These are phyloP conservation scores for Sequoia sempervirens DNA, from an alignment of 75 land plant species.

Conservation along the genomic window DNA sequence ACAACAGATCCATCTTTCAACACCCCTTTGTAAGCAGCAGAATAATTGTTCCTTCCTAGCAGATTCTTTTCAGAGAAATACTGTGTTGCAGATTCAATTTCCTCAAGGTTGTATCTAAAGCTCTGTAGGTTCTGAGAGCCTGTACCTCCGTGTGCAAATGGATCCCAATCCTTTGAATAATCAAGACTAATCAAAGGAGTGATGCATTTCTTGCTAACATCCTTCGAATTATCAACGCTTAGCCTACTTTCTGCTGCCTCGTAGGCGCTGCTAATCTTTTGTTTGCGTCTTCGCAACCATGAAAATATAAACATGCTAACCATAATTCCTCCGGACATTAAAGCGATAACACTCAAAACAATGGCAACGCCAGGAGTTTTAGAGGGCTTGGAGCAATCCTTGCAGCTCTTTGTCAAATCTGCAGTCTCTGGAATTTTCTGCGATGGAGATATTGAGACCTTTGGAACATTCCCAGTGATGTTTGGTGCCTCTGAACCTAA, in stretches of 20 bases:
- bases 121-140: conserved; percentile 24
- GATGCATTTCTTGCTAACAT: conserved; percentile 25
- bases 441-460: too few relatives aligned
- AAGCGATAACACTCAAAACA: conserved; percentile 23
- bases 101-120: conserved; percentile 68
- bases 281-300: conserved; percentile 66
- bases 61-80: conserved; percentile 79
- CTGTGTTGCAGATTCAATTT: conserved; percentile 84
- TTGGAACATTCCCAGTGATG: too few relatives aligned
- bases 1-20: conserved; percentile 67
- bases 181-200: conserved; percentile 54
- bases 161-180: conserved; percentile 59
- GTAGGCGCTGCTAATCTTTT: conserved; percentile 45
- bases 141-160: conserved; percentile 21
- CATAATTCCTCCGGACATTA: conserved; percentile 25
- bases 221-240: conserved; percentile 39
- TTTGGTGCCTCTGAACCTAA: too few relatives aligned
- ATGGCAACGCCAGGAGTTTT: conserved; percentile 15
- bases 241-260: conserved; percentile 38
- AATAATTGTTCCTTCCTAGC: conserved; percentile 57
- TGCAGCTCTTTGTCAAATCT: neutral
- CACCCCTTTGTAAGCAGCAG: conserved; percentile 61
- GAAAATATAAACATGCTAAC: conserved; percentile 31
- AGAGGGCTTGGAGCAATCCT: conserved; percentile 23
- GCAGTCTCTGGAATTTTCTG: too few relatives aligned